phyloP scores from a whole-genome alignment of 1,284 basidiomycete species.

The Takashimella koratensis region DNA sequence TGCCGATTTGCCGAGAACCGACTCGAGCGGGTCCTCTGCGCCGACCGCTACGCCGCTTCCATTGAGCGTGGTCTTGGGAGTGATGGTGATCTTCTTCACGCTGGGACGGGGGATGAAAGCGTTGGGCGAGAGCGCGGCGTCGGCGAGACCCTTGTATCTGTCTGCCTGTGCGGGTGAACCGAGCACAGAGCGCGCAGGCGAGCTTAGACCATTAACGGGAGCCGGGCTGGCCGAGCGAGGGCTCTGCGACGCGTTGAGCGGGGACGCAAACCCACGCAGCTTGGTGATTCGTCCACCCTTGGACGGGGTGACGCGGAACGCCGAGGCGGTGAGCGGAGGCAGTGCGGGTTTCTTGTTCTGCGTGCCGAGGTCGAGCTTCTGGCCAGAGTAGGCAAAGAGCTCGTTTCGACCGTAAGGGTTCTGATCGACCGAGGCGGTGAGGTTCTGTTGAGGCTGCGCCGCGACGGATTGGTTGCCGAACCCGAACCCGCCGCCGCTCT shows the following conservation, averaged over 20 bases:
- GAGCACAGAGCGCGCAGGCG: conserved; percentile 23
- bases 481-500: conserved; percentile 5
- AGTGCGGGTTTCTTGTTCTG: conserved; percentile 51
- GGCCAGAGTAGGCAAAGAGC: conserved; percentile 51
- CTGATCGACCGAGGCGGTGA: conserved; percentile 82
- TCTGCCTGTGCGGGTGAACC: conserved; percentile 37
- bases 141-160: conserved; percentile 57
- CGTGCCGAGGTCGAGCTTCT: conserved; percentile 41
- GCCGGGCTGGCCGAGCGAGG: conserved; percentile 33
- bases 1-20: conserved; percentile 45
- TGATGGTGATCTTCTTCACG: conserved; percentile 90
- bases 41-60: background rate
- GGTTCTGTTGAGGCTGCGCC: conserved; percentile 27
- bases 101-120: conserved; percentile 71
- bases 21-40: conserved; percentile 42
- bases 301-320: conserved; percentile 47
- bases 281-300: conserved; percentile 49
- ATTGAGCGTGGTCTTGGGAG: conserved; percentile 53
- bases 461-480: conserved; percentile 21
- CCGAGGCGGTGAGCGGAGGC: conserved; percentile 49
- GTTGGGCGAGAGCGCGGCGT: conserved; percentile 52
- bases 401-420: conserved; percentile 78
- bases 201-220: conserved; percentile 22
- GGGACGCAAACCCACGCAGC: conserved; percentile 53
- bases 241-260: conserved; percentile 31